These are phyloP conservation scores for Collybia nuda DNA, from an alignment of 768 basidiomycete genomes.

Conservation along the genomic window DNA sequence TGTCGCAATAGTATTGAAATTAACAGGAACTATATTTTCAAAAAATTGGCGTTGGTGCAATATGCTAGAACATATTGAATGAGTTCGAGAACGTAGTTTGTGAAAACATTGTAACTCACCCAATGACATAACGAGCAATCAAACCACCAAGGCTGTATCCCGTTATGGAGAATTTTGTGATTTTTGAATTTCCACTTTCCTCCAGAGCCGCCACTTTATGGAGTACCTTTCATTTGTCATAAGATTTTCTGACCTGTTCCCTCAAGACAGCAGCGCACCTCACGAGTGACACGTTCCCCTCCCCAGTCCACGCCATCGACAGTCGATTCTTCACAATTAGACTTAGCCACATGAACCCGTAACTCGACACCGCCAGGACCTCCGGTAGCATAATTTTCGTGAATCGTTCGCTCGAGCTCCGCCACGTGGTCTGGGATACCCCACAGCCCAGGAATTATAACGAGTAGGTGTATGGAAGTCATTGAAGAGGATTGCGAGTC, in stretches of 20 bases:
- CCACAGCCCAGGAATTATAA: conserved; percentile 77
- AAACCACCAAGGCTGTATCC: conserved; percentile 86
- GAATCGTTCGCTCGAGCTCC: conserved; percentile 53
- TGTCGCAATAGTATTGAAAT: conserved; percentile 83
- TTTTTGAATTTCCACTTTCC: conserved; percentile 45
- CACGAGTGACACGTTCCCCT: conserved; percentile 75
- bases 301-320: conserved; percentile 89
- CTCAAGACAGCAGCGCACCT: conserved; percentile 45
- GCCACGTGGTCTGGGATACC: conserved; percentile 68
- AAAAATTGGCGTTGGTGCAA: conserved; percentile 73
- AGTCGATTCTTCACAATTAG: conserved; percentile 64
- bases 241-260: background rate
- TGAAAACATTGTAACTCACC: conserved; percentile 54
- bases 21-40: conserved; percentile 64
- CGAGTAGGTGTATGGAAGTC: conserved; percentile 42
- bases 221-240: conserved; percentile 41
- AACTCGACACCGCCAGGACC: conserved; percentile 43
- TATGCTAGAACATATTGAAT: conserved; percentile 39
- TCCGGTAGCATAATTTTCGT: conserved; percentile 35
- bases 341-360: conserved; percentile 62
- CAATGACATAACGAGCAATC: conserved; percentile 76
- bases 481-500: conserved; percentile 11
- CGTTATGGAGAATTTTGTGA: conserved; percentile 69
- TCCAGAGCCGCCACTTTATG: conserved; percentile 55
- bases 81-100: conserved; percentile 41